These are phyloP conservation scores for Pleurotus salmoneostramineus DNA, from an alignment of 768 basidiomycete species.

Conservation along the genomic window DNA sequence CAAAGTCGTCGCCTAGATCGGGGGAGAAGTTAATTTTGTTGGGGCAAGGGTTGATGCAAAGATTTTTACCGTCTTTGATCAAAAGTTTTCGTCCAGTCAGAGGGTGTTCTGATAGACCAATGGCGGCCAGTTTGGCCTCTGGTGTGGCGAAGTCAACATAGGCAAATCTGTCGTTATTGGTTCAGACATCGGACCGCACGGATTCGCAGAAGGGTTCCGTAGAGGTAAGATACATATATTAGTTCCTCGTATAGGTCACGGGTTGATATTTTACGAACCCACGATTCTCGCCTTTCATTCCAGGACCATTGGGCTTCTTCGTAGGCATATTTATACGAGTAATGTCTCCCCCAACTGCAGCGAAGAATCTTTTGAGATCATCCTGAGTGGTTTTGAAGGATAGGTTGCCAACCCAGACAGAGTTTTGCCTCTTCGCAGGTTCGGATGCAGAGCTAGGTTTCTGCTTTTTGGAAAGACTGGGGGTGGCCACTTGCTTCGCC, in stretches of 20 bases:
- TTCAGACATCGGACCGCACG: too few relatives aligned
- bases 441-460: constrained; percentile 24
- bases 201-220: too few relatives aligned
- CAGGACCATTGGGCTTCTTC: constrained; percentile 48
- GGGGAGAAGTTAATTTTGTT: constrained; percentile 2
- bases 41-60: background rate
- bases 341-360: constrained; percentile 58
- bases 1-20: constrained; percentile 64
- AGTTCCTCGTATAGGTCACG: too few relatives aligned
- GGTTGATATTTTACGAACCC: constrained; percentile 49
- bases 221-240: too few relatives aligned
- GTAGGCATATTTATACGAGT: constrained; percentile 86
- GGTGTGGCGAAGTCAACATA: constrained; percentile 90
- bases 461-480: constrained; percentile 46
- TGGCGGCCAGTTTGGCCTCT: constrained; percentile 72
- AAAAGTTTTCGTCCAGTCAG: constrained; percentile 84
- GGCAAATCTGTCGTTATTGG: constrained; percentile 63
- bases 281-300: constrained; percentile 63
- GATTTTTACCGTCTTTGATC: constrained; percentile 79
- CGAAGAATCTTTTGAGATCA: constrained; percentile 65
- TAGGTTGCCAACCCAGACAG: constrained; percentile 95
- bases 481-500: constrained; percentile 21
- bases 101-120: constrained; percentile 75
- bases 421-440: constrained; percentile 65
- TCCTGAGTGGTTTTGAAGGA: constrained; percentile 83